Percentiles rank a stretch among this genome's conserved stretches.
Conservation (phyloP, 1,139 yeast genomes). For the Spathaspora jeffriesii region DNA sequence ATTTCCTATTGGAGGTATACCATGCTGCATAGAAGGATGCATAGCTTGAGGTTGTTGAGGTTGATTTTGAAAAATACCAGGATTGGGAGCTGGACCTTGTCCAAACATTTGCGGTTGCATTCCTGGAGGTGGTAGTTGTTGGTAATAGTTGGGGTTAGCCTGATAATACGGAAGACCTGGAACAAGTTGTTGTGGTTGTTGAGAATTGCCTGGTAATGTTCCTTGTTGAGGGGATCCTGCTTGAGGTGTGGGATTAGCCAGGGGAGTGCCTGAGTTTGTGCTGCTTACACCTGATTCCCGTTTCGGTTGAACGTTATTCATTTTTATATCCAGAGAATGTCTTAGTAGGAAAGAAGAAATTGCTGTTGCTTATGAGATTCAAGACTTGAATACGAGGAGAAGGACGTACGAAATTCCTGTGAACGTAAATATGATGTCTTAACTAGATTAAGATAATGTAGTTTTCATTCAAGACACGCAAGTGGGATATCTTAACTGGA, state of each 20-base stretch:
- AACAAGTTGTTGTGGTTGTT: slow-evolving; percentile 4
- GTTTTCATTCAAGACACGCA: background rate
- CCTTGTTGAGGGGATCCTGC: slow-evolving; percentile 2
- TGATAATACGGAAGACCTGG: slow-evolving; percentile 2
- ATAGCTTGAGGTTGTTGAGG: background rate
- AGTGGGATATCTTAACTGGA: background rate
- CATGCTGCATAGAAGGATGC: background rate
- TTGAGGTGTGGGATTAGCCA: slow-evolving; percentile 5
- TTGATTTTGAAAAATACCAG: slow-evolving; percentile 3
- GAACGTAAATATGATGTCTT: background rate
- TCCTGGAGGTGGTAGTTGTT: slow-evolving; percentile 6
- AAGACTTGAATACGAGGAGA: background rate
- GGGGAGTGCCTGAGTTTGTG: background rate
- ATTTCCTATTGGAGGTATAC: background rate
- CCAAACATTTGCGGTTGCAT: background rate
- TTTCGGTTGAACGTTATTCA: background rate
- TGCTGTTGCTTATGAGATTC: background rate
- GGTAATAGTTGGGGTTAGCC: slow-evolving; percentile 5
- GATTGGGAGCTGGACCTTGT: slow-evolving; percentile 1
- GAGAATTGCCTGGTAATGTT: slow-evolving; percentile 1
- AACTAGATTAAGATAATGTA: background rate
- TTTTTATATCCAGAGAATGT: background rate
- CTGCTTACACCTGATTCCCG: background rate
- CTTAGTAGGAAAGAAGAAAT: background rate
- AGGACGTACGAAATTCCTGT: background rate